Evolutionary conservation across 441 rosid species (phyloP).

Genomic region (Euphorbia corollata): DNA sequence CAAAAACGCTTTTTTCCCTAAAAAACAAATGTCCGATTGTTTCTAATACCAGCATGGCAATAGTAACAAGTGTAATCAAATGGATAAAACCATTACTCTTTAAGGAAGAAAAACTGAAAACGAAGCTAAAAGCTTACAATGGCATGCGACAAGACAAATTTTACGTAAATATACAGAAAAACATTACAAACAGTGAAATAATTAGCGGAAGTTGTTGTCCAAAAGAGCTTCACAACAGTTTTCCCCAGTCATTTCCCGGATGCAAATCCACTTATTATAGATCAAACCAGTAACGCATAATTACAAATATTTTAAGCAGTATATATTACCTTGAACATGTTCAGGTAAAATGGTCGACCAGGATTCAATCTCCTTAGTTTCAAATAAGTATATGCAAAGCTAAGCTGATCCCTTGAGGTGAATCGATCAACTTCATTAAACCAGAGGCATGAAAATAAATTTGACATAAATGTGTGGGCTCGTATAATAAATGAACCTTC

Average conservation of each 20-base stretch:
- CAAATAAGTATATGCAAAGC: constrained; percentile 84
- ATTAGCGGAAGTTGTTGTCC: not conserved
- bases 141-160: not conserved
- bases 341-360: constrained; percentile 53
- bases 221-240: not conserved
- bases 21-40: not conserved
- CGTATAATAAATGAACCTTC: constrained; percentile 88
- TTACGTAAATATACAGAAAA: not conserved
- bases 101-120: not conserved
- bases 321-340: constrained; percentile 73
- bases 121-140: not conserved
- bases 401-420: constrained; percentile 85
- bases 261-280: constrained; percentile 1
- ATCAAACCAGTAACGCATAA: not conserved
- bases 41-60: not conserved
- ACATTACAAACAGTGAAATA: not conserved
- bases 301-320: constrained; percentile 4
- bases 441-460: constrained; percentile 87
- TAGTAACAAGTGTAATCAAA: not conserved
- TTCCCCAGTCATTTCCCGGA: constrained; percentile 2
- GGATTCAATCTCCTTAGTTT: constrained; percentile 74
- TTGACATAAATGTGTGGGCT: constrained; percentile 92
- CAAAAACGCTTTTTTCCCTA: not conserved
- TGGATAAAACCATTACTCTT: not conserved
- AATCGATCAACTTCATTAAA: constrained; percentile 87